These are phyloP conservation scores for Talaromyces nanjingensis DNA, from an alignment of 495 filamentous ascomycete species.

Conservation along the genomic window DNA sequence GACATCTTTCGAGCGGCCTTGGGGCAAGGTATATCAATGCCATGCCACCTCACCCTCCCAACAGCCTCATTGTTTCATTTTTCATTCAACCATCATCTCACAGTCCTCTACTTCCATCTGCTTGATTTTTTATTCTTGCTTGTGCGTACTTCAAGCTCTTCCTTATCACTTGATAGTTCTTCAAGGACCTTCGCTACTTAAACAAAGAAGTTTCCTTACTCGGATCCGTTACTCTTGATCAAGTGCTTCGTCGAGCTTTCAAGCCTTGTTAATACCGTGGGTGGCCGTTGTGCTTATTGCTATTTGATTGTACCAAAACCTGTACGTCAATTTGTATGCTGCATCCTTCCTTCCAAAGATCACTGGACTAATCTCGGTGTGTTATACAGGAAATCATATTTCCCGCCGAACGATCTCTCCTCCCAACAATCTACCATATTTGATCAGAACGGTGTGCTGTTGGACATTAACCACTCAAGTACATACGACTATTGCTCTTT, in stretches of 20 bases:
- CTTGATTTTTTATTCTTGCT: neutral
- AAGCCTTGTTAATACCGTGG: neutral
- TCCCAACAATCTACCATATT: neutral
- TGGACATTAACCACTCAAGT: neutral
- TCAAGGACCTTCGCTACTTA: neutral
- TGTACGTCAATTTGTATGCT: neutral
- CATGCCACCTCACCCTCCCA: neutral
- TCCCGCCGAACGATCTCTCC: neutral
- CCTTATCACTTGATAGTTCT: neutral
- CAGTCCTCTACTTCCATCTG: neutral
- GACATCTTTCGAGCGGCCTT: neutral
- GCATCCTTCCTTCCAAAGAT: neutral
- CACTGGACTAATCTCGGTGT: neutral
- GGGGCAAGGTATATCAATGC: neutral
- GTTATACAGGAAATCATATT: neutral
- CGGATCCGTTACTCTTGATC: neutral
- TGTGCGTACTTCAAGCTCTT: neutral
- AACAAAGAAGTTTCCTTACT: neutral
- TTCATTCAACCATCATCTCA: neutral
- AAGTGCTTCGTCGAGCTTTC: neutral
- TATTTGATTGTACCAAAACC: neutral
- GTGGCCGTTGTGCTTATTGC: neutral
- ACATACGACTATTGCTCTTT: neutral
- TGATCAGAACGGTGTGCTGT: neutral
- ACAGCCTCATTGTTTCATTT: neutral